Conservation (phyloP, 352 stramenopile genomes). For the Globisporangium acanthophoron region DNA sequence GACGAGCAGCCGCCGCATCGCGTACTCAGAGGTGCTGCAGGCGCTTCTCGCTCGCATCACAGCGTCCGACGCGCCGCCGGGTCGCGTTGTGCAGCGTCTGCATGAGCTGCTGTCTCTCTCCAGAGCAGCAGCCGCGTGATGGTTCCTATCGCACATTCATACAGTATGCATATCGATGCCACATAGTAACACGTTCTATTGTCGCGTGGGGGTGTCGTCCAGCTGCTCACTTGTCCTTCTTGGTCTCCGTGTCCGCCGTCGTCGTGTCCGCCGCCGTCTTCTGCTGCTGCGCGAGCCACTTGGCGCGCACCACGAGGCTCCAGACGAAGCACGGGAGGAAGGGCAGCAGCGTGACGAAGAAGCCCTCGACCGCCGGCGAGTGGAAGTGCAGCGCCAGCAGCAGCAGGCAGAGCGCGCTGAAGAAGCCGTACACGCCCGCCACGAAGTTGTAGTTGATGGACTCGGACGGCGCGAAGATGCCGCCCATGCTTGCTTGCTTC, state of each 20-base stretch:
- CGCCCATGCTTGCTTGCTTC: constrained; percentile 5
- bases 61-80: neutral
- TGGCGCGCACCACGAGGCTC: constrained; percentile 72
- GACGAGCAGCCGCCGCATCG: neutral
- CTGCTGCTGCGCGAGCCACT: constrained; percentile 51
- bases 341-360: constrained; percentile 81
- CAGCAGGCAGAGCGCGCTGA: constrained; percentile 47
- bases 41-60: neutral
- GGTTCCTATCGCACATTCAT: neutral
- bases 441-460: constrained; percentile 92
- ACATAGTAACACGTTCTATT: neutral
- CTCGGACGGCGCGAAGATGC: constrained; percentile 57
- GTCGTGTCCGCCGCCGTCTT: constrained; percentile 10
- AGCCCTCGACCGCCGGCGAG: constrained; percentile 63
- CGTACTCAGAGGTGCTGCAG: constrained; percentile 2
- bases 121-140: neutral
- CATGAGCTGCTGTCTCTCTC: neutral
- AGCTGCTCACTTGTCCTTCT: constrained; percentile 17
- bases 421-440: constrained; percentile 65
- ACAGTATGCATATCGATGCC: neutral
- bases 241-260: constrained; percentile 14
- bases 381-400: constrained; percentile 60
- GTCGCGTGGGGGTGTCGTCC: neutral
- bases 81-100: neutral
- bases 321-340: constrained; percentile 82